Evolutionary conservation across 805 yeast species (phyloP).

Genomic region (Middelhovenomyces tepae): DNA sequence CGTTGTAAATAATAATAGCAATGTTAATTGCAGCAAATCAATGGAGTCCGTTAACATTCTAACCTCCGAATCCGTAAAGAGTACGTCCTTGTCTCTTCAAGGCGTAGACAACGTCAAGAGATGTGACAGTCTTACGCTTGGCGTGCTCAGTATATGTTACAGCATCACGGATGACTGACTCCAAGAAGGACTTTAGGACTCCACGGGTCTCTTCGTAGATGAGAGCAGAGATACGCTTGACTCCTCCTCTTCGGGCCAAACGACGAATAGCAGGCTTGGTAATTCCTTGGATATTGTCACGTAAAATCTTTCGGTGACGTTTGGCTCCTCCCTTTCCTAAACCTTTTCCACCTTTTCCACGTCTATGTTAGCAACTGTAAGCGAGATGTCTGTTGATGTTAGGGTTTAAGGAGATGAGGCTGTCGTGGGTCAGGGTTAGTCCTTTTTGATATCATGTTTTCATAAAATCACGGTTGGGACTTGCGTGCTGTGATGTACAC

Average conservation of each 20-base stretch:
- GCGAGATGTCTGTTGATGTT: too few species aligned
- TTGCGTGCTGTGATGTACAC: too few species aligned
- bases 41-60: too few species aligned
- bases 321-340: constrained; percentile 99
- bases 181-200: constrained; percentile 90
- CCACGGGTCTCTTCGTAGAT: constrained; percentile 98
- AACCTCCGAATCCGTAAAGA: constrained; percentile 99
- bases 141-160: constrained; percentile 99
- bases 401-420: too few species aligned
- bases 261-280: constrained; percentile 99
- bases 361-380: too few species aligned
- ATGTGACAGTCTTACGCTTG: constrained; percentile 98
- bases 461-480: too few species aligned
- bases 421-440: too few species aligned
- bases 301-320: constrained; percentile 98
- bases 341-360: constrained; percentile 99
- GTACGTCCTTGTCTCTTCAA: constrained; percentile 99
- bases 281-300: constrained; percentile 99
- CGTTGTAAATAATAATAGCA: too few species aligned
- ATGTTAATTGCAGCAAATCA: too few species aligned
- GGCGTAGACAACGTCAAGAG: constrained; percentile 97
- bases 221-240: constrained; percentile 97
- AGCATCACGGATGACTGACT: constrained; percentile 96
- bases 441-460: too few species aligned
- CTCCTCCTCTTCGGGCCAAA: constrained; percentile 99